Percentiles rank a stretch among this genome's conserved stretches.
Evolutionary conservation across 2,329 filamentous ascomycete genomes (phyloP).

Genomic region (Phoma sp.): DNA sequence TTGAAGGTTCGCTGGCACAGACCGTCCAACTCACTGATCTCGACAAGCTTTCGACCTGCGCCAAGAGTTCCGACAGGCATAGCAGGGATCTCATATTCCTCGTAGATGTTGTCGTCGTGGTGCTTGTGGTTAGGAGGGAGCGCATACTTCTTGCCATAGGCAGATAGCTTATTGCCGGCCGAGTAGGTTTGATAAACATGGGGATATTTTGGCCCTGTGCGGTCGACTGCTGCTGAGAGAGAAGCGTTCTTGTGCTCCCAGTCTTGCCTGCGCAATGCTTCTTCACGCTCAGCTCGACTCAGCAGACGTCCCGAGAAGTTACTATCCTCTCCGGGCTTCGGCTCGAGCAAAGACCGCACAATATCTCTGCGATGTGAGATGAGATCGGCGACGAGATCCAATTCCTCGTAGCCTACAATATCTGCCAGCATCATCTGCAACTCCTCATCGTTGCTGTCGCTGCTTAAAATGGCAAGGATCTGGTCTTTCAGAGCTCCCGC

Average conservation of each 20-base stretch:
- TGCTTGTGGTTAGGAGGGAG: slow-evolving; percentile 78
- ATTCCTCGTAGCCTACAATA: slow-evolving; percentile 87
- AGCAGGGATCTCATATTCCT: slow-evolving; percentile 88
- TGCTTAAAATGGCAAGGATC: slow-evolving; percentile 74
- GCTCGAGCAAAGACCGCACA: slow-evolving; percentile 37
- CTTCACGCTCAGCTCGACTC: slow-evolving; percentile 77
- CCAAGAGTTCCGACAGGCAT: slow-evolving; percentile 76
- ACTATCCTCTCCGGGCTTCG: slow-evolving; percentile 47
- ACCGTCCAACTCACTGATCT: slow-evolving; percentile 83
- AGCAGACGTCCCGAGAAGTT: slow-evolving; percentile 65
- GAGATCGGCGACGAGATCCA: slow-evolving; percentile 92
- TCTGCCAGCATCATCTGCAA: slow-evolving; percentile 91
- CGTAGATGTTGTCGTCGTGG: slow-evolving; percentile 77
- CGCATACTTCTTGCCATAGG: slow-evolving; percentile 80
- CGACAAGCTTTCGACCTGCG: slow-evolving; percentile 74
- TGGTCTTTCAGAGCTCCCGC: slow-evolving; percentile 76
- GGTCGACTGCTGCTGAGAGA: slow-evolving; percentile 73
- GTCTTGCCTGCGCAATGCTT: slow-evolving; percentile 76
- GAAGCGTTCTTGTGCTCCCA: slow-evolving; percentile 79
- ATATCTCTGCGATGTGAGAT: slow-evolving; percentile 77
- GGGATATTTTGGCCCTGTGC: slow-evolving; percentile 78
- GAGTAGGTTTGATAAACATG: slow-evolving; percentile 88
- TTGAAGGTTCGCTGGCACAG: slow-evolving; percentile 91
- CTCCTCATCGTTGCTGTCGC: slow-evolving; percentile 74
- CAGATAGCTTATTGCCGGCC: slow-evolving; percentile 83